A percentile compares a stretch with the other conserved stretches of the same genome.
These are phyloP conservation scores for Diddensiella santjacobensis DNA, from an alignment of 805 yeast genomes.

Conservation along the genomic window DNA sequence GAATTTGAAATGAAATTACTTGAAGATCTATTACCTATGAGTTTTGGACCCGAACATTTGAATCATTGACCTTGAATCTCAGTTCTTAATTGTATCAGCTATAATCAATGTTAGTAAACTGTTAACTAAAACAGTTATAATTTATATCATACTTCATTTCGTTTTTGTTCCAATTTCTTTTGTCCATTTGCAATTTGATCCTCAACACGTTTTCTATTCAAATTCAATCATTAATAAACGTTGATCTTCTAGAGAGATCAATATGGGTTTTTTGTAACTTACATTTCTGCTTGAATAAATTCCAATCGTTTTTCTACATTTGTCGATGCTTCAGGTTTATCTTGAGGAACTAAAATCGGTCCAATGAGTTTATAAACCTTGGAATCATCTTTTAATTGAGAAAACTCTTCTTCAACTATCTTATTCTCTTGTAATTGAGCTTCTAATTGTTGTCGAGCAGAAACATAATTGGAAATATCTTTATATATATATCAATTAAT, in stretches of 20 bases:
- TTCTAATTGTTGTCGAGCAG: conserved; percentile 81
- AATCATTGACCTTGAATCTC: conserved; percentile 6
- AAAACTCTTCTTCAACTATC: conserved; percentile 82
- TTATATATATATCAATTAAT: conserved; percentile 10
- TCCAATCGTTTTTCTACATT: conserved; percentile 89
- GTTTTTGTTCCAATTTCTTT: conserved; percentile 51
- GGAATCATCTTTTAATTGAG: conserved; percentile 57
- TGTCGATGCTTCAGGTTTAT: conserved; percentile 69
- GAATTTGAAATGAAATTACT: conserved; percentile 44
- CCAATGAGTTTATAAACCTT: conserved; percentile 88
- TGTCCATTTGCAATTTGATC: conserved; percentile 57
- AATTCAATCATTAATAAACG: too few species aligned
- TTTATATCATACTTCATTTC: conserved; percentile 39
- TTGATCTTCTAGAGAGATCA: neutral
- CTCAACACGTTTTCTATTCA: conserved; percentile 57
- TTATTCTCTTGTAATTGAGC: conserved; percentile 92
- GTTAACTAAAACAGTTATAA: neutral
- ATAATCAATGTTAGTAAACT: neutral
- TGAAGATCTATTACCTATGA: conserved; percentile 67
- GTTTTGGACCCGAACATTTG: conserved; percentile 72
- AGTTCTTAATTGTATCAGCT: conserved; percentile 14
- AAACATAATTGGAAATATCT: conserved; percentile 48
- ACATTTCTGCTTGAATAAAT: conserved; percentile 75
- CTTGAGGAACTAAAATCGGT: conserved; percentile 88
- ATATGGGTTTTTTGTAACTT: conserved; percentile 14